Base-by-base conservation (phyloP, 2,329 filamentous ascomycete species). In the Diaporthe destruens region DNA sequence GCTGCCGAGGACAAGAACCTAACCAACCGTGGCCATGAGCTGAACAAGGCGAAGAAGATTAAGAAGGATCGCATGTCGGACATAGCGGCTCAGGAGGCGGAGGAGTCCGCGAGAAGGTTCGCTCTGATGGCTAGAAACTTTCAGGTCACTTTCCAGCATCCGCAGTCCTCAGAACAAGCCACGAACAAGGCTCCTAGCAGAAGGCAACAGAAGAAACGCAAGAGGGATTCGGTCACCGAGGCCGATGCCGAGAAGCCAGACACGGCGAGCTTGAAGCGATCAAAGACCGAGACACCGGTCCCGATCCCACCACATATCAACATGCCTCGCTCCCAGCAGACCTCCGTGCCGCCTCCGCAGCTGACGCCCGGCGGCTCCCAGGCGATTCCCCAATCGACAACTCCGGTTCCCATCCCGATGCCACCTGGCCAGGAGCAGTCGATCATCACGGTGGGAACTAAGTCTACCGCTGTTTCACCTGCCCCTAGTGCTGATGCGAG, bases 41-140 rank as follows among this genome's bases (percentile, higher is more conserved):
- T 94, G 32, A 94, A 94, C 78, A 92, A 94, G 77, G 91, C 93
- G 3, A 94, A 94, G 81, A 93, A 93, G 79, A 82, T 92, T 14
- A 94, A 94, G 82, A 85, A 90, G 70, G 90, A 93, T 80, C 88
- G 89, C 7, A 82, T 91, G 75, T 89, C 88, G 16, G 89, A 89
- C 75, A 84, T 87, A 76, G 90, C 90, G 1, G 89, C 88, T 1
- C 88, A 91, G 74, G 90, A 91, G 77, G 90, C 89, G 20, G 81
- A 82, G 66, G 80, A 81, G 71, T 82, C 81, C 7, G 79, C 80
- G 4, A 80, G 80, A 75, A 78, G 76, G 72, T 79, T 82, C 72
- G 63, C 77, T 51, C 75, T 79, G 36, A 75, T 79, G 49, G 81
- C 79, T 2, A 74, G 76, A 47, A 76, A 77, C 9, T 76, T 82